Evolutionary conservation across 2,329 filamentous ascomycete species (phyloP), one percentile per base, ranked within the genome.

Genomic region (Pyrenophora seminiperda): DNA sequence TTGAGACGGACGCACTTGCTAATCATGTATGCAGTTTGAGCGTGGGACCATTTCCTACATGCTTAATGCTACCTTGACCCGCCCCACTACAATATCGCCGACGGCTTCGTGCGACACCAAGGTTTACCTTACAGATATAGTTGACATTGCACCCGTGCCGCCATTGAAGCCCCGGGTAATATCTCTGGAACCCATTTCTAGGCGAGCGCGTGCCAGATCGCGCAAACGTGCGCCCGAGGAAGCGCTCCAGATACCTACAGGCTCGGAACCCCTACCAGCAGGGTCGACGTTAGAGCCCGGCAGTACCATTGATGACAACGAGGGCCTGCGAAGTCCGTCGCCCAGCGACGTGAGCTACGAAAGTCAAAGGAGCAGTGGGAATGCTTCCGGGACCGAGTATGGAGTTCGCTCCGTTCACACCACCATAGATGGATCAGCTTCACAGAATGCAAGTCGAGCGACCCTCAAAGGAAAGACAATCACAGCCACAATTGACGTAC

Each of bases 31-130:
- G 42, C 73, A 97, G 91, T 99, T 99, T 73, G 94, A 97, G 75
- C 86, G 93, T 68, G 94, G 94, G 29, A 92, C 90, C 2, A 90
- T 99, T 63, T 88, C 89, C 15, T 99, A 97, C 75, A 85, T 93
- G 77, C 83, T 97, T 63, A 93, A 90, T 5, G 88, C 93, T 24
- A 97, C 91, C 7, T 74, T 97, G 49, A 97, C 93, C 15, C 85
- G 91, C 48, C 93, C 94, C 15, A 94, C 89, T 0, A 86, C 91
- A 5, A 95, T 97, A 54, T 83, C 87, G 11, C 87, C 93, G 2
- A 91, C 87, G 2, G 82, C 87, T 7, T 88, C 84, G 29, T 94
- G 89, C 74, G 91, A 96, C 60, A 83, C 86, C 54, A 92, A 91
- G 65, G 81, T 99, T 17, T 85, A 86, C 52, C 78, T 97, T 6